Percentiles rank a stretch among this genome's conserved stretches.
These are phyloP conservation scores for Orbilia brochopaga DNA, from an alignment of 2,329 filamentous ascomycete genomes.

Conservation along the genomic window DNA sequence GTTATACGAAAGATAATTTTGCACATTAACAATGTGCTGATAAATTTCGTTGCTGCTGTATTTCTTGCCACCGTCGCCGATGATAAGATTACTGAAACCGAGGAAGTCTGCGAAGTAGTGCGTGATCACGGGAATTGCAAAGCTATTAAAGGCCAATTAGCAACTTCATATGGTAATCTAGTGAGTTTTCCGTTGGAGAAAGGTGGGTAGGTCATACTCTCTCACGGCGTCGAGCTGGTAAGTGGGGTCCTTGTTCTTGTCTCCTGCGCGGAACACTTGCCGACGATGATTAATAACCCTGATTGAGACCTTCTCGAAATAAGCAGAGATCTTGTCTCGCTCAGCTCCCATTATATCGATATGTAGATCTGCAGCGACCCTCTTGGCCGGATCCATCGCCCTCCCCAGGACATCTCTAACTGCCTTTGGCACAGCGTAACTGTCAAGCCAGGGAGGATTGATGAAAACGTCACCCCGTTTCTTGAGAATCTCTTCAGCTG, in stretches of 20 bases:
- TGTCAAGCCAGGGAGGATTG: slow-evolving; percentile 36
- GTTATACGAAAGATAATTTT: slow-evolving; percentile 54
- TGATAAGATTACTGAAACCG: slow-evolving; percentile 51
- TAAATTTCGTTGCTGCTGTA: slow-evolving; percentile 54
- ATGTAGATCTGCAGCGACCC: slow-evolving; percentile 18
- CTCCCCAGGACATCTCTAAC: slow-evolving; percentile 20
- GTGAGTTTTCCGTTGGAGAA: neutral
- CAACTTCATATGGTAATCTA: neutral
- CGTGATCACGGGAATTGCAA: slow-evolving; percentile 55
- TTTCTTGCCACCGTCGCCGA: slow-evolving; percentile 37
- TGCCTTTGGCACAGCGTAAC: slow-evolving; percentile 27
- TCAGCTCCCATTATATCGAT: slow-evolving; percentile 34
- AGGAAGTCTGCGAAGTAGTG: slow-evolving; percentile 56
- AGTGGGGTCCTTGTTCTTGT: slow-evolving; percentile 18
- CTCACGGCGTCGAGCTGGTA: slow-evolving; percentile 54
- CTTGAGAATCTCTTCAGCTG: slow-evolving; percentile 37
- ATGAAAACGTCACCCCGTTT: slow-evolving; percentile 26
- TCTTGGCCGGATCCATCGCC: slow-evolving; percentile 22
- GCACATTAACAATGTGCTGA: slow-evolving; percentile 55
- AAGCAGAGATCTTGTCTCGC: slow-evolving; percentile 21
- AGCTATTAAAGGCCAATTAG: slow-evolving; percentile 34
- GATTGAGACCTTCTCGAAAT: slow-evolving; percentile 31
- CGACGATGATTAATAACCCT: slow-evolving; percentile 33
- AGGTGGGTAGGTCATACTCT: slow-evolving; percentile 50
- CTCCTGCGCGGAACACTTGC: slow-evolving; percentile 21